Base-by-base conservation (phyloP, 345 rosid species). In the Hibiscus trionum region DNA sequence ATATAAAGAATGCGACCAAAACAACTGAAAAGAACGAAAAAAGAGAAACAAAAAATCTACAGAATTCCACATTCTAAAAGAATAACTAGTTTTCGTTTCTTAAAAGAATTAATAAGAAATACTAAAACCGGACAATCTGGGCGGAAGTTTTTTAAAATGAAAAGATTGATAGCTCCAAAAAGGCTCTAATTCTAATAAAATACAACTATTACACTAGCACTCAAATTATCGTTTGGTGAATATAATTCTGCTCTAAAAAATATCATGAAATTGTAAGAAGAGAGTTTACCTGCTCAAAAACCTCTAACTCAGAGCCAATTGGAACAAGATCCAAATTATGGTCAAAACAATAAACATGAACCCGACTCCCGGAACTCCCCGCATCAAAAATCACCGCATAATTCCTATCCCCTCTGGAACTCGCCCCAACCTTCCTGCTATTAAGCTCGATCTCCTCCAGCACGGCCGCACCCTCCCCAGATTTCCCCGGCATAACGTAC, bases 331-430 rank as follows among this genome's bases (percentile, higher is more conserved):
- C 96, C 89, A 88, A 69, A 73, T 92, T 86, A 49, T 75, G 86
- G 84, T 95, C 97, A 31, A 95, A 95, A 77, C 97, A 95, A 73
- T 70, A 92, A 59, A 95, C 99, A 67, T 95, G 99, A 11, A 95
- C 99, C 35, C 99, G 84, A 75, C 99, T 95, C 24, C 98, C 98
- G 14, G 99, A 92, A 75, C 98, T 95, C 0, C 99, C 98, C 4
- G 99, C 99, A 31, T 95, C 96, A 53, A 95, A 95, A 55, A 95
- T 77, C 31, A 95, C 97, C 0, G 97, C 97, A 39, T 80, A 95
- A 44, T 74, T 87, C 86, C 71, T 86, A 0, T 82, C 73, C 61
- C 71, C 73, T 66, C 76, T 81, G 12, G 76, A 73, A 59, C 69
- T 77, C 0, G 88, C 83, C 14, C 86, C 81, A 58, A 85, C 71